Percentiles rank a stretch among this genome's conserved stretches.
These are phyloP conservation scores for Melanomma pulvis-pyrius DNA, from an alignment of 495 filamentous ascomycete genomes.

Conservation along the genomic window DNA sequence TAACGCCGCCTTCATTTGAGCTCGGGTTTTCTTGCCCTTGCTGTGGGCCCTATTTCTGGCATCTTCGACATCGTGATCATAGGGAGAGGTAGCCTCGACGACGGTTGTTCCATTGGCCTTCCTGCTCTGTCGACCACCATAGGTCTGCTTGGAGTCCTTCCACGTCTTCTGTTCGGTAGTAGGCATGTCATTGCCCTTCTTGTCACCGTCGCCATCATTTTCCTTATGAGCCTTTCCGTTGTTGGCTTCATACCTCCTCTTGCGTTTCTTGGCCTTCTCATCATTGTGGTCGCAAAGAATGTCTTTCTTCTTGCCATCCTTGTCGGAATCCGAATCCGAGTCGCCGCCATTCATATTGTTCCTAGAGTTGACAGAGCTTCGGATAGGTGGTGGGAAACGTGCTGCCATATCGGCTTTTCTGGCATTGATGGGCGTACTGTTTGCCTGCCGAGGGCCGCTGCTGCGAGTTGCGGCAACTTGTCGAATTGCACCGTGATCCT, in stretches of 20 bases:
- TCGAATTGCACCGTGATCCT: background rate
- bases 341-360: background rate
- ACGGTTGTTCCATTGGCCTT: background rate
- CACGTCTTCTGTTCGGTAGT: slow-evolving; percentile 36
- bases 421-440: slow-evolving; percentile 1
- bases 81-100: background rate
- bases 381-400: background rate
- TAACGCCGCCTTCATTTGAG: no score
- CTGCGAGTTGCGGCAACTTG: background rate
- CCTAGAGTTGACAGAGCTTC: background rate
- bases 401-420: background rate
- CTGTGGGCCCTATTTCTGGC: no score
- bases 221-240: background rate
- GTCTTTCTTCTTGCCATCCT: slow-evolving; percentile 16
- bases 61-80: background rate
- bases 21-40: no score
- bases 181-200: slow-evolving; percentile 50
- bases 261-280: slow-evolving; percentile 39
- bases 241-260: slow-evolving; percentile 41
- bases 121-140: background rate
- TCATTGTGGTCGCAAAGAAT: slow-evolving; percentile 45
- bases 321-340: background rate
- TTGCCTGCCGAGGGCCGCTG: slow-evolving; percentile 1
- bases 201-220: slow-evolving; percentile 31
- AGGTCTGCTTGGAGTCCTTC: slow-evolving; percentile 23